Evolutionary conservation across 2,329 filamentous ascomycete genomes (phyloP), one percentile per base, ranked within the genome.

Genomic region (Calonectria crousiana): DNA sequence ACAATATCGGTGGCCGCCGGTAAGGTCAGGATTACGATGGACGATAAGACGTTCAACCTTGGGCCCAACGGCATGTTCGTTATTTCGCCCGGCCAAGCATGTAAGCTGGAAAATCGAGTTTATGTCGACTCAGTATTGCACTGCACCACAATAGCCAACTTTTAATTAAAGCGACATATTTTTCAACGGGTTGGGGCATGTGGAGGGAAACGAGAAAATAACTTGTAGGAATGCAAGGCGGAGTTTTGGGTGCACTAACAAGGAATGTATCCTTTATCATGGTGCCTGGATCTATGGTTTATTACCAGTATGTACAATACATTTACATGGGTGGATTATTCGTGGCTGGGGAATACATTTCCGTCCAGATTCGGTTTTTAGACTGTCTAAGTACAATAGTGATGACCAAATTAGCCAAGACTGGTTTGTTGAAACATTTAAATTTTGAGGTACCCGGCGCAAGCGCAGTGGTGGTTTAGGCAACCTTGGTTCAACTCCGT

Each of bases 71-170:
- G 89, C 32, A 81, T 87, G 77, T 87, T 90, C 74, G 82, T 84
- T 64, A 82, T 90, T 47, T 82, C 79, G 28, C 83, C 86, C 0
- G 85, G 86, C 0, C 81, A 80, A 66, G 68, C 69, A 1, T 88
- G 86, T 75, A 81, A 78, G 23, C 84, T 86, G 6, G 81, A 84
- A 71, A 90, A 90, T 74, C 80, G 82, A 38, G 78, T 86, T 0
- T 89, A 90, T 72, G 52, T 84, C 4, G 86, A 89, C 71, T 84
- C 86, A 0, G 82, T 85, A 23, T 73, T 90, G 51, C 86, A 88
- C 70, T 84, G 87, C 67, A 85, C 84, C 4, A 83, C 84, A 6
- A 76, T 86, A 28, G 69, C 52, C 10, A 74, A 79, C 10, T 80
- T 79, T 78, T 67, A 64, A 16, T 32, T 76, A n/a, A 74, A 71